Evolutionary conservation across 2,329 filamentous ascomycete genomes (phyloP).

Genomic region (Sclerotinia borealis): DNA sequence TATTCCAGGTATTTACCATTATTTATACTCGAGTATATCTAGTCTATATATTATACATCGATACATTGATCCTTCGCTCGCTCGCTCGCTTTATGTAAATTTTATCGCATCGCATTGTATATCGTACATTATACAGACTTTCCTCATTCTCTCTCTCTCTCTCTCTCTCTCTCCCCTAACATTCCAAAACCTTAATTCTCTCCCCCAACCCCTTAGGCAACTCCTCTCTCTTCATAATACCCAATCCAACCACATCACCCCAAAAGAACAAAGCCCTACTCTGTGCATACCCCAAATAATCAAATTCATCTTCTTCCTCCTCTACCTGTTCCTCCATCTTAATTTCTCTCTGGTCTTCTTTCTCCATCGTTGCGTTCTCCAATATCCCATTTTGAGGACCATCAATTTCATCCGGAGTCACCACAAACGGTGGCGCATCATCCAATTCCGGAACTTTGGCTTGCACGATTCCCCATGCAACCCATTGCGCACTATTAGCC

Average conservation of each 20-base stretch:
- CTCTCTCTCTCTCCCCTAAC: constrained; percentile 41
- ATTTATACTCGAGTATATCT: too few species aligned
- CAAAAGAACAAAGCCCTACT: constrained; percentile 90
- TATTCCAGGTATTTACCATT: too few species aligned
- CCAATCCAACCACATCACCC: constrained; percentile 77
- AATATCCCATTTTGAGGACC: background rate
- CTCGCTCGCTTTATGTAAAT: too few species aligned
- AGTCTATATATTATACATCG: too few species aligned
- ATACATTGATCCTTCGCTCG: too few species aligned
- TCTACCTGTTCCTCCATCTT: constrained; percentile 23
- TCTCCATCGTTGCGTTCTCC: background rate
- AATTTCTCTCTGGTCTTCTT: constrained; percentile 10
- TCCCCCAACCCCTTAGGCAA: constrained; percentile 61
- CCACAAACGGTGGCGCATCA: background rate
- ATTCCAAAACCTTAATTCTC: constrained; percentile 64
- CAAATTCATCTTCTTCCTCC: constrained; percentile 65
- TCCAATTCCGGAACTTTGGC: constrained; percentile 71
- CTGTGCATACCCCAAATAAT: constrained; percentile 88
- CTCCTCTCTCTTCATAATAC: constrained; percentile 68
- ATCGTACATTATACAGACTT: too few species aligned
- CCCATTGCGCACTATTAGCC: constrained; percentile 85
- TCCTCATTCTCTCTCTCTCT: too few species aligned
- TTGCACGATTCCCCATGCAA: constrained; percentile 95
- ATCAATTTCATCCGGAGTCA: constrained; percentile 1
- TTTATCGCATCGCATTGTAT: too few species aligned